Conservation (phyloP, 2,329 filamentous ascomycete genomes). For the Mycosphaerella arachidis region DNA sequence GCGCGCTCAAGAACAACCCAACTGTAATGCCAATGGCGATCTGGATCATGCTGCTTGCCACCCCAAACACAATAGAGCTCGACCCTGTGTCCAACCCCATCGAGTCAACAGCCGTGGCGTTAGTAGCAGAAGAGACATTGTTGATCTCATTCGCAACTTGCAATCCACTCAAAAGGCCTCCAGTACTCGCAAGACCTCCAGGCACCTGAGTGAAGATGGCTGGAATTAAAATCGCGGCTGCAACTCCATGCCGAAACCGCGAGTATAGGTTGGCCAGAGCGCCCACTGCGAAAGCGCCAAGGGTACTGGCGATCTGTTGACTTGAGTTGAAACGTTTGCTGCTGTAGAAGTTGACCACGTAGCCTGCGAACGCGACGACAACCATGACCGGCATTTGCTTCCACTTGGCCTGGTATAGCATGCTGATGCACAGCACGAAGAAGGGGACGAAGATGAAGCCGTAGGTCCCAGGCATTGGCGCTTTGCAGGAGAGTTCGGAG, state of each 20-base stretch:
- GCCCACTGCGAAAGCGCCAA: constrained; percentile 71
- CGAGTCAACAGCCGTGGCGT: constrained; percentile 38
- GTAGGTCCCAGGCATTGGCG: constrained; percentile 50
- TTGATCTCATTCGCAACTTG: constrained; percentile 50
- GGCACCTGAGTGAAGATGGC: constrained; percentile 61
- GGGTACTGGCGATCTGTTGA: constrained; percentile 68
- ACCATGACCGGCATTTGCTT: constrained; percentile 73
- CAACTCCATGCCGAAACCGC: constrained; percentile 69
- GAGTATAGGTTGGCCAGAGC: constrained; percentile 75
- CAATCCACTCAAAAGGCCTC: constrained; percentile 27
- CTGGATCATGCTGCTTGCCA: constrained; percentile 46
- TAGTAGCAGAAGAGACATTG: constrained; percentile 19
- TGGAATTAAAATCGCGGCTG: constrained; percentile 77
- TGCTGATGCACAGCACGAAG: constrained; percentile 68
- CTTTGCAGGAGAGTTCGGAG: constrained; percentile 38
- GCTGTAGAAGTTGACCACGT: constrained; percentile 69
- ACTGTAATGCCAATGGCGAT: constrained; percentile 50
- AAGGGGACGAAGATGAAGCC: constrained; percentile 67
- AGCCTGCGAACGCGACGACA: constrained; percentile 66
- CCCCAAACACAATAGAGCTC: constrained; percentile 45
- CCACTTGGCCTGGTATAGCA: constrained; percentile 78
- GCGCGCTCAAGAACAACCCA: constrained; percentile 44
- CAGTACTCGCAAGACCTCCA: constrained; percentile 7
- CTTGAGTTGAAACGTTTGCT: constrained; percentile 62
- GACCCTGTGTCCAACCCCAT: constrained; percentile 23